Conservation (phyloP, 208 protist genomes). For the Trypanosoma boissoni region DNA sequence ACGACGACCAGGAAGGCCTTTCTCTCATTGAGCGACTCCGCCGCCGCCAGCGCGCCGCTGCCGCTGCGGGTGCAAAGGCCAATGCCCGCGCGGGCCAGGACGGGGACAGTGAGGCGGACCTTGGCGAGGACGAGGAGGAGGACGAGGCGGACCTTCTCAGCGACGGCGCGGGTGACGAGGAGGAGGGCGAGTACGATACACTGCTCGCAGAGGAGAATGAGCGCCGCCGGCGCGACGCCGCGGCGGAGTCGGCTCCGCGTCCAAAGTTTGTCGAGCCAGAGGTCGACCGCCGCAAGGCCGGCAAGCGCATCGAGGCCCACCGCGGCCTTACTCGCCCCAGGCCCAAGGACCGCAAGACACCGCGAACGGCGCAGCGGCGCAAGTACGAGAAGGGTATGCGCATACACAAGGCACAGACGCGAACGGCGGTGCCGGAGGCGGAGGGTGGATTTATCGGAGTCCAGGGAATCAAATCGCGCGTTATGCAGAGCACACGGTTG, state of each 20-base stretch:
- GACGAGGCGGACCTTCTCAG: conserved; percentile 19
- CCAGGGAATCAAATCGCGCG: conserved; percentile 60
- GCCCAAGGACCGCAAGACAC: conserved; percentile 89
- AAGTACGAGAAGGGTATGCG: conserved; percentile 87
- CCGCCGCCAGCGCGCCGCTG: conserved; percentile 41
- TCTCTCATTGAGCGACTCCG: conserved; percentile 80
- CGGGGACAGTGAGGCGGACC: conserved; percentile 10
- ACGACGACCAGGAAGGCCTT: conserved; percentile 53
- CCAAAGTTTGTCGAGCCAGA: conserved; percentile 46
- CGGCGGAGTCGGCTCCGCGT: conserved; percentile 25
- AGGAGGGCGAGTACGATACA: conserved; percentile 52
- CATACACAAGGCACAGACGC: conserved; percentile 80
- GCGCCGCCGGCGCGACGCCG: conserved; percentile 32
- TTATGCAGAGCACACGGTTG: conserved; percentile 49
- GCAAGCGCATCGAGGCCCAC: conserved; percentile 86
- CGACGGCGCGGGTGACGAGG: conserved; percentile 36
- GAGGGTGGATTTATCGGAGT: conserved; percentile 85
- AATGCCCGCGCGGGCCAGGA: conserved; percentile 25
- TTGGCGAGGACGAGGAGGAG: conserved; percentile 32
- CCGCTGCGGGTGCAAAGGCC: conserved; percentile 1
- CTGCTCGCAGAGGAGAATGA: conserved; percentile 64
- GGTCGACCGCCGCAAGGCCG: conserved; percentile 77
- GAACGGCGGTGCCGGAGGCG: conserved; percentile 70
- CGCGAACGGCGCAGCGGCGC: conserved; percentile 79
- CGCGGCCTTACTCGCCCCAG: conserved; percentile 84